Evolutionary conservation across 139 green algal species (phyloP), one percentile per base, ranked within the genome.

Genomic region (Coccomyxa sp.): DNA sequence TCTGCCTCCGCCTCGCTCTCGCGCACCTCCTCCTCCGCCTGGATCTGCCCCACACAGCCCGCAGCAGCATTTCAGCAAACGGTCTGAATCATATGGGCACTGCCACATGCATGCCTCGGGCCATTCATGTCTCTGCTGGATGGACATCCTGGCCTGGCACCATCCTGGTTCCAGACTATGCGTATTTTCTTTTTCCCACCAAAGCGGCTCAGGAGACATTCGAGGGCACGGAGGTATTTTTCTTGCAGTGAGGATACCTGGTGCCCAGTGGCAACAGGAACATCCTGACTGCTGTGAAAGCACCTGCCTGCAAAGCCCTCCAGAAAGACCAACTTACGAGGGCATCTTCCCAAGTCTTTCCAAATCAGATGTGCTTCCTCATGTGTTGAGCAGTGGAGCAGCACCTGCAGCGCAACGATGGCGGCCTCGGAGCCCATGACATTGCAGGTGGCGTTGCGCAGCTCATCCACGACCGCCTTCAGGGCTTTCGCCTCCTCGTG

Each of bases 1-100:
- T 86, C 79, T 27, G 90, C 85, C 81, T 94, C 89, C 71, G 89
- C 85, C 68, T 94, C 92, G 58, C 87, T 88, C 12, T 77, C 87
- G 91, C 38, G 76, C 76, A 18, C 76, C 38, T 18, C 30, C 76
- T 58, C 76, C 76, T 80, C 76, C 31, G 13, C 15, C 76, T 80
- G 76, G 30, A 27, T 32, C 16, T 60, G 21, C 27, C 15, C 9
- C 21, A 31, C 31, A 28, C 27, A 13, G 23, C 28, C 11, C 32
- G 7, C 66, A 59, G 23, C 21, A 81, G 38, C 68, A 82, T 13
- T 51, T 51, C 38, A 51, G 38, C 38, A 51, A 51, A 51, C 7
- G 38, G 7, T 51, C 38, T 4, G n/a, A 58, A 60, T 87, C 7
- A 85, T 15, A 51, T 75, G 23, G 66, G 1, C 66, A 25, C 4